Evolutionary conservation across 441 rosid species (phyloP).

Genomic region (Isatis lusitanica): DNA sequence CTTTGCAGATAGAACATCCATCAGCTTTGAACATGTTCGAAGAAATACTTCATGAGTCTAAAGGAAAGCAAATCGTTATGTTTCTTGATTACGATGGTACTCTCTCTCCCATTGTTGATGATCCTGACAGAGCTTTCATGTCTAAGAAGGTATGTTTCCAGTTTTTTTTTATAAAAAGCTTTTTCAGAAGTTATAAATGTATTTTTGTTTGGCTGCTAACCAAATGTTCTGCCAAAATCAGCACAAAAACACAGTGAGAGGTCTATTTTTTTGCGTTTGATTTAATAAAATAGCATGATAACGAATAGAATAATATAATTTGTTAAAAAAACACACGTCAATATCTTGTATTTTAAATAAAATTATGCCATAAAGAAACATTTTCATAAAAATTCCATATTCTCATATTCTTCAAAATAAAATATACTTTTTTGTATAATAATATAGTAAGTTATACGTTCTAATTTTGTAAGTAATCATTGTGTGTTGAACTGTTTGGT

Average conservation of each 20-base stretch:
- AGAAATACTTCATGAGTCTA: conserved; percentile 59
- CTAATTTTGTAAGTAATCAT: not conserved
- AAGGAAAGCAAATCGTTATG: conserved; percentile 84
- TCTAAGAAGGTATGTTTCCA: conserved; percentile 56
- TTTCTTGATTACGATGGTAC: conserved; percentile 92
- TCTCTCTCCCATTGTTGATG: conserved; percentile 87
- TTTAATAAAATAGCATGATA: not conserved
- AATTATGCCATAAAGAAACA: not conserved
- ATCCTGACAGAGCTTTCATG: conserved; percentile 93
- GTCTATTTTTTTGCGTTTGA: not conserved
- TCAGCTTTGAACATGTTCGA: conserved; percentile 85
- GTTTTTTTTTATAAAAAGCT: not conserved
- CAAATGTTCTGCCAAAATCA: not conserved
- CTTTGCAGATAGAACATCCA: conserved; percentile 65
- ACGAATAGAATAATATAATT: not conserved
- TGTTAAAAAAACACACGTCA: not conserved
- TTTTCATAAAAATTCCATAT: too few relatives aligned
- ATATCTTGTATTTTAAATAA: not conserved
- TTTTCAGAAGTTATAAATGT: not conserved
- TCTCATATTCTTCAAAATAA: not conserved
- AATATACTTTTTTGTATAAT: not conserved
- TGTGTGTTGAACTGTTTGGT: not conserved
- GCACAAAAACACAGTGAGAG: not conserved
- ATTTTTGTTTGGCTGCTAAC: too few relatives aligned
- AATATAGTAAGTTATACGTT: not conserved